Conservation (phyloP, 1,284 basidiomycete species). For the Filobasidium uniguttulatum region DNA sequence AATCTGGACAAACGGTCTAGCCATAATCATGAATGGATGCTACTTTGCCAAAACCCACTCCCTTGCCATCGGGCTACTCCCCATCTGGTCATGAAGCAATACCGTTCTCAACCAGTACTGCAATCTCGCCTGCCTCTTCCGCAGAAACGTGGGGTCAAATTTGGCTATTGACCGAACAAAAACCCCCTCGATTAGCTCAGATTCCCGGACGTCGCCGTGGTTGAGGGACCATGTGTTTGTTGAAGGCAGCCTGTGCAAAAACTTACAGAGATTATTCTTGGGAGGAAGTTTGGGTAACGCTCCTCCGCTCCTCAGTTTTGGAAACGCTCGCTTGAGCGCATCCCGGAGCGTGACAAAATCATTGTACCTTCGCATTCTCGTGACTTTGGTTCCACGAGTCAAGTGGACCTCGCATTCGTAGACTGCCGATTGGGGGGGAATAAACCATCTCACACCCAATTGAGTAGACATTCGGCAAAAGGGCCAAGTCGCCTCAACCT, state of each 20-base stretch:
- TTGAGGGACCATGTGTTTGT: too few relatives aligned
- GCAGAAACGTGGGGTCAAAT: slow-evolving; percentile 14
- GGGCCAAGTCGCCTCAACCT: neutral
- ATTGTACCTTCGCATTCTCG: slow-evolving; percentile 11
- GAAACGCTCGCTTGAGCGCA: slow-evolving; percentile 6
- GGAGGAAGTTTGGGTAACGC: slow-evolving; percentile 14
- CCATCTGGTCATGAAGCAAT: slow-evolving; percentile 8
- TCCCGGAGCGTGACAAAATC: slow-evolving; percentile 12
- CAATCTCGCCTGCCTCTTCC: slow-evolving; percentile 7
- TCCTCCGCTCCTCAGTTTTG: slow-evolving; percentile 1
- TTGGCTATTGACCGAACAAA: slow-evolving; percentile 9
- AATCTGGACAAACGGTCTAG: too few relatives aligned
- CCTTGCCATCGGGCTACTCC: neutral
- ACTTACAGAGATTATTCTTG: slow-evolving; percentile 13
- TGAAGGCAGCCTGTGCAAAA: neutral
- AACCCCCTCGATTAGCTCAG: neutral
- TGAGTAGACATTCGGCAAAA: neutral
- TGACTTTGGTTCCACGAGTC: slow-evolving; percentile 8
- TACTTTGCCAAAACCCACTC: neutral
- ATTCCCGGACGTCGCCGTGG: neutral
- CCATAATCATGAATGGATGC: too few relatives aligned
- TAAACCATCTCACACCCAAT: neutral
- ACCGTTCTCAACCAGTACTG: slow-evolving; percentile 16
- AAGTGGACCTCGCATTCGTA: slow-evolving; percentile 15
- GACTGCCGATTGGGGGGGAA: too few relatives aligned